A percentile compares a stretch with the other conserved stretches of the same genome.
Evolutionary conservation across 495 filamentous ascomycete species (phyloP).

Genomic region (Usnea hakonensis): DNA sequence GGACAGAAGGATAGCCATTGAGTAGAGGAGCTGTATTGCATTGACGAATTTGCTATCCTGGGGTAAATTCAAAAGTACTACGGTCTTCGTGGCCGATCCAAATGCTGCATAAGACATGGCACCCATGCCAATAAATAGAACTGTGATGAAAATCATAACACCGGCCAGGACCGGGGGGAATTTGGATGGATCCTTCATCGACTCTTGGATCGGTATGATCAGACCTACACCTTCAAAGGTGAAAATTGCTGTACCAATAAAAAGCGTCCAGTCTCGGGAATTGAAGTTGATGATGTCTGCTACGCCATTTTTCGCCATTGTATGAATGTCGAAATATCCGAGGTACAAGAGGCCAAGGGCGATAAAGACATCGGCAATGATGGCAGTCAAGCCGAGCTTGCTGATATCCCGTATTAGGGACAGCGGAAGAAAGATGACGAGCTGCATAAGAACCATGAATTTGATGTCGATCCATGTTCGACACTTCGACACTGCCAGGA

Average conservation of each 20-base stretch:
- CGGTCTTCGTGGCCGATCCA: constrained; percentile 88
- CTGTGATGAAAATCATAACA: constrained; percentile 90
- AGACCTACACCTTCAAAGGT: constrained; percentile 96
- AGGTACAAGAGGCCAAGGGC: constrained; percentile 85
- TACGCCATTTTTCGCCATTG: constrained; percentile 64
- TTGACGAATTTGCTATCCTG: constrained; percentile 96
- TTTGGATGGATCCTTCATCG: constrained; percentile 81
- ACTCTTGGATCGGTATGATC: constrained; percentile 98
- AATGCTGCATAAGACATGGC: constrained; percentile 94
- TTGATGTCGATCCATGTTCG: constrained; percentile 73
- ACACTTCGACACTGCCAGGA: constrained; percentile 76
- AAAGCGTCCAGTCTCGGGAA: constrained; percentile 80
- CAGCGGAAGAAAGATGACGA: constrained; percentile 86
- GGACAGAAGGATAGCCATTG: constrained; percentile 82
- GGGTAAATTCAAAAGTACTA: constrained; percentile 89
- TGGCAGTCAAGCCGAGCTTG: constrained; percentile 82
- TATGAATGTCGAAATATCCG: constrained; percentile 89
- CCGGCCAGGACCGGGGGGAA: constrained; percentile 78
- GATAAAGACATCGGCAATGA: constrained; percentile 91
- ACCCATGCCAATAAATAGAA: constrained; percentile 84
- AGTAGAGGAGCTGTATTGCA: constrained; percentile 90
- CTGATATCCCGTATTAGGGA: constrained; percentile 91
- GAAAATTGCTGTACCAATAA: constrained; percentile 98
- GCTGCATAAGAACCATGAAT: constrained; percentile 83
- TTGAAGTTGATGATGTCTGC: constrained; percentile 86